Base-by-base conservation (phyloP, 352 stramenopile species). In the Saprolegnia diclina region DNA sequence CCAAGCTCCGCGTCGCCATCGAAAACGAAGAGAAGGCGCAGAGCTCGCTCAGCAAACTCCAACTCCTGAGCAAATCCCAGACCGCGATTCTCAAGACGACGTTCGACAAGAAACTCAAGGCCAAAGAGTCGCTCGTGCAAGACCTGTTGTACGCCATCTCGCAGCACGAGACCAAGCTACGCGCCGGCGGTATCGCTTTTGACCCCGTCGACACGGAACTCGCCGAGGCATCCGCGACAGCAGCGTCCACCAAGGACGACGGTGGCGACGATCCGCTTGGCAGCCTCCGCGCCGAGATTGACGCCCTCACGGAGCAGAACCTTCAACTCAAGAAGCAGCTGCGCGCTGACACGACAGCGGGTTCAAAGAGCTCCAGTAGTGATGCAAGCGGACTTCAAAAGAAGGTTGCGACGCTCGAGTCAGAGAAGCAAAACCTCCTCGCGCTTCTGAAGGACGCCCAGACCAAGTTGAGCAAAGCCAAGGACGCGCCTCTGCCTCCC, bases 51-150 rank as follows among this genome's bases (percentile, higher is more conserved):
- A 83, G 72, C 48, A 94, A 94, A 35, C 69, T 94, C 26, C 83
- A 92, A 65, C 76, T 94, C 22, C 55, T 94, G 19, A 94, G 85
- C 74, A 92, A 92, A 59, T 92, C 83, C 24, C 84, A 92, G 67
- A 92, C 83, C 32, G 83, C 82, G 19, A 92, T 94, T 16, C 71
- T 92, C 24, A 94, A 94, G 72, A 86, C 83, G 5, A 91, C 81
- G 0, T 90, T 90, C 80, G 83, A 81, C 56, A 92, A 90, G 71
- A 89, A 90, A 50, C 68, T 94, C 18, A 76, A 92, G 46, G 81
- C 83, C 50, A 89, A 90, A 38, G 76, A 90, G 19, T 62, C 71
- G 18, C 57, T 87, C 14, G 70, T 93, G 26, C 78, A 86, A n/a
- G 83, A 93, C 46, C 85, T 91, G 69, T 62, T 64, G 4, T 71